Conservation (phyloP, 2,329 filamentous ascomycete species). For the Neopestalotiopsis rosae region DNA sequence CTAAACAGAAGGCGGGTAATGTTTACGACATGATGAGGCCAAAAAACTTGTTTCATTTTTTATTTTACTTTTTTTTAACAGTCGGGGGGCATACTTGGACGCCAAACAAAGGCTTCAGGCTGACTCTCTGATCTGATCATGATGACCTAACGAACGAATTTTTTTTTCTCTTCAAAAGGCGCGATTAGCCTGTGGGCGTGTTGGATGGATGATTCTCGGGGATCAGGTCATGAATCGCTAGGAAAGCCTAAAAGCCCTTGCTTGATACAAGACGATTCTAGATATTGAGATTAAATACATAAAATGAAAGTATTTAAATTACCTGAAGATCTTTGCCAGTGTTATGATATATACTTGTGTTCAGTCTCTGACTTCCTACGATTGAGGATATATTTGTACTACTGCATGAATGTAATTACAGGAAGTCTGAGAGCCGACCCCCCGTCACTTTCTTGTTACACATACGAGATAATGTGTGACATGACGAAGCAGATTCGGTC, state of each 20-base stretch:
- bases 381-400: no score
- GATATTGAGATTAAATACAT: conserved; percentile 33
- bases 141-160: conserved; percentile 42
- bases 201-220: conserved; percentile 46
- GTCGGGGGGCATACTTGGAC: conserved; percentile 24
- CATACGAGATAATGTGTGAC: no score
- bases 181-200: conserved; percentile 42
- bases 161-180: conserved; percentile 43
- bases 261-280: conserved; percentile 41
- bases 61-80: conserved; percentile 6
- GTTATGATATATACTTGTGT: no score
- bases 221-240: conserved; percentile 45
- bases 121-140: conserved; percentile 36
- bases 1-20: conserved; percentile 40
- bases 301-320: conserved; percentile 22
- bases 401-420: no score
- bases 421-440: no score
- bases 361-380: no score
- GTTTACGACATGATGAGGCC: conserved; percentile 38
- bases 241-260: conserved; percentile 44
- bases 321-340: background rate
- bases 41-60: conserved; percentile 26
- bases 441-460: no score
- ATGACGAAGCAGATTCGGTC: no score
- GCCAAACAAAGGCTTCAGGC: conserved; percentile 26